These are phyloP conservation scores for Vigna mungo DNA, from an alignment of 306 rosid species.

Conservation along the genomic window DNA sequence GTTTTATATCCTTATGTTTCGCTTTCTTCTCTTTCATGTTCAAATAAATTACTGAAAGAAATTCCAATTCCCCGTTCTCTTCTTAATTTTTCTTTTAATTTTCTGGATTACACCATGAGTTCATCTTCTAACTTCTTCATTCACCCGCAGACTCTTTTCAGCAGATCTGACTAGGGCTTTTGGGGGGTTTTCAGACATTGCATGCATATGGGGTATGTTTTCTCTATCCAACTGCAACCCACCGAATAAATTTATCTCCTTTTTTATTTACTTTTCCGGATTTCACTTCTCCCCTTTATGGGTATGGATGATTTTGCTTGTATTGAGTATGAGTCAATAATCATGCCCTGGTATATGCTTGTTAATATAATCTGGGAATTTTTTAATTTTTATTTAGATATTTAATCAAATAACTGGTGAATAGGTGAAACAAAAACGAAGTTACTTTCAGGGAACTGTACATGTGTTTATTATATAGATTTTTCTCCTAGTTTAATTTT, in stretches of 20 bases:
- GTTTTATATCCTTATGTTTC: too few relatives aligned
- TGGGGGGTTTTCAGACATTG: slow-evolving; percentile 44
- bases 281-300: slow-evolving; percentile 12
- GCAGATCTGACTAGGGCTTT: slow-evolving; percentile 18
- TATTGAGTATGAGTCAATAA: not conserved
- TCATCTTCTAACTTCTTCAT: not conserved
- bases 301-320: slow-evolving; percentile 4
- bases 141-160: not conserved
- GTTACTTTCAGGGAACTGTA: not conserved
- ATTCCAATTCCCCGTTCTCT: not conserved
- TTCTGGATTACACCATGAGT: not conserved
- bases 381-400: not conserved
- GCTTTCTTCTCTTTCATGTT: not conserved
- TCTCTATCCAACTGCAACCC: slow-evolving; percentile 42
- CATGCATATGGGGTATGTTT: slow-evolving; percentile 66
- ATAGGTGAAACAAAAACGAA: not conserved
- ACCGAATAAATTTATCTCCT: not conserved
- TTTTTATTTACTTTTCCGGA: not conserved
- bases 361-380: not conserved
- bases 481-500: not conserved
- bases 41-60: not conserved
- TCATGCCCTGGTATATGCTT: not conserved
- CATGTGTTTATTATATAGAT: not conserved
- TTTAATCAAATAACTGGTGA: not conserved
- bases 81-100: too few relatives aligned